Evolutionary conservation across 2,329 filamentous ascomycete genomes (phyloP), one percentile per base, ranked within the genome.

Genomic region (Rosellinia necatrix): DNA sequence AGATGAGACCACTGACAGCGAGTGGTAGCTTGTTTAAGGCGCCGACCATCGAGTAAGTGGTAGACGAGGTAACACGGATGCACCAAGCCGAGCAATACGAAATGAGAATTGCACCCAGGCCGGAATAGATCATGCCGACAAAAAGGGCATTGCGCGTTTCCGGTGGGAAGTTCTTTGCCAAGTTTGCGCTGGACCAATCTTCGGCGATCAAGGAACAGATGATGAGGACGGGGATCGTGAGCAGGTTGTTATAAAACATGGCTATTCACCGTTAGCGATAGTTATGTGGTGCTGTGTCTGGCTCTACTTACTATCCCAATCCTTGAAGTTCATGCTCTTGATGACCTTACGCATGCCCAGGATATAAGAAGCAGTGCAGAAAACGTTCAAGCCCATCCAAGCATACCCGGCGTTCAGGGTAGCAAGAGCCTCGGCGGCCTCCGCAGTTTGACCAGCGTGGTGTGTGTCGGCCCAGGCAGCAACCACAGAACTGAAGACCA

Each of bases 61-160:
- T 99, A 15, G 92, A 97, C 0, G 92, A 96, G 6, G 94, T 97
- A 63, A 96, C 90, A 64, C 94, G 92, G 62, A 99, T 96, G 72
- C 94, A 97, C 94, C 94, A 99, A 32, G 94, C 94, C 13, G 93
- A 97, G 71, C 92, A 96, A 82, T 99, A 99, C n/a, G 93, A 97
- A 75, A 99, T 99, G 78, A 97, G 96, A 70, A 97, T 92, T 47
- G 92, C 90, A 30, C 87, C 92, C 50, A 97, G 81, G 58, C 94
- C 94, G 4, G 94, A 97, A 75, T 97, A 89, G 69, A 97, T 78
- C 90, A 97, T 97, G 70, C 92, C 90, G 58, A 89, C 77, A 65
- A 96, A 82, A 66, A 97, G 86, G 66, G 80, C 83, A 74, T 91
- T 94, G 67, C 92, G 89, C 29, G 85, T 80, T 63, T 88, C 89